phyloP scores from a whole-genome alignment of 2,329 filamentous ascomycete genomes.

The Phymatotrichopsis omnivora region DNA sequence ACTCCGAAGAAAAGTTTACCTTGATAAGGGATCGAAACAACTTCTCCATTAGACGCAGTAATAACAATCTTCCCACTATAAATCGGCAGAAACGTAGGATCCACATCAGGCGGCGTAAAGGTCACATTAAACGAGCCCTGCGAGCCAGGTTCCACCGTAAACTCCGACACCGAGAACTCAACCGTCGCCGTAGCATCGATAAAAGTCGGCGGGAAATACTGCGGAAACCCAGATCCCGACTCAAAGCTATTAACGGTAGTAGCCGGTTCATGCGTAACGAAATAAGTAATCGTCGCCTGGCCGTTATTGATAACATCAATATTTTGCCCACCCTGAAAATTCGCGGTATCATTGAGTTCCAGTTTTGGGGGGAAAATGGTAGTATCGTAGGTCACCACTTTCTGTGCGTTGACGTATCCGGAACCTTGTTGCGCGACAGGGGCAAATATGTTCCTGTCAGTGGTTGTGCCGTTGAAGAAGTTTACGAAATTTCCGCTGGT shows the following conservation, averaged over 20 bases:
- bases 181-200: slow-evolving; percentile 26
- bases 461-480: slow-evolving; percentile 39
- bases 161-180: too few relatives aligned
- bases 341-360: slow-evolving; percentile 54
- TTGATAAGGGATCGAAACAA: slow-evolving; percentile 39
- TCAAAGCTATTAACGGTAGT: slow-evolving; percentile 45
- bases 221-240: slow-evolving; percentile 21
- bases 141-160: slow-evolving; percentile 31
- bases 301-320: slow-evolving; percentile 50
- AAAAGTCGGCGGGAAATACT: slow-evolving; percentile 27
- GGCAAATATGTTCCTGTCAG: slow-evolving; percentile 31
- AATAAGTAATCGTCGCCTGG: slow-evolving; percentile 42
- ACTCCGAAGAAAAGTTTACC: too few relatives aligned
- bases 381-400: slow-evolving; percentile 47
- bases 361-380: slow-evolving; percentile 48
- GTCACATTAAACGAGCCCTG: slow-evolving; percentile 37
- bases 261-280: slow-evolving; percentile 43
- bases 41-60: slow-evolving; percentile 37
- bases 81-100: slow-evolving; percentile 37
- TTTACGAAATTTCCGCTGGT: slow-evolving; percentile 38
- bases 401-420: slow-evolving; percentile 50
- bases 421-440: slow-evolving; percentile 52
- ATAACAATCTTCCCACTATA: slow-evolving; percentile 41
- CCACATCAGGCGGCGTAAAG: slow-evolving; percentile 36
- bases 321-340: slow-evolving; percentile 42